Percentiles rank a stretch among this genome's conserved stretches.
Conservation (phyloP, 495 filamentous ascomycete genomes). For the Aspergillus mulundensis region DNA sequence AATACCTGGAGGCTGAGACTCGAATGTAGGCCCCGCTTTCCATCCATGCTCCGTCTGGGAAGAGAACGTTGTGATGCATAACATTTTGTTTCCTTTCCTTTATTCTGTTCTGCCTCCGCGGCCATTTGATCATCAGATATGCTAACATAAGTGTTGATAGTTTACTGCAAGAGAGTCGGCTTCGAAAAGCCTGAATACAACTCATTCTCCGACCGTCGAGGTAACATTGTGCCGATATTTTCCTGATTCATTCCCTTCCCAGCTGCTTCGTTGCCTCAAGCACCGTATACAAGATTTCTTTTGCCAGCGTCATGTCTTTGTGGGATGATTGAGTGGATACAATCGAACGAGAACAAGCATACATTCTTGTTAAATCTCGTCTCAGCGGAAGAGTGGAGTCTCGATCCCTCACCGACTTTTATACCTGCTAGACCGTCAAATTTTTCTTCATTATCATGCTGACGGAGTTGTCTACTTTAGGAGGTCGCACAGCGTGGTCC, state of each 20-base stretch:
- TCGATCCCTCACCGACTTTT: slow-evolving; percentile 40
- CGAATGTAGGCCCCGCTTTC: slow-evolving; percentile 41
- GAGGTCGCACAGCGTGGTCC: slow-evolving; percentile 90
- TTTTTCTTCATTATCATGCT: slow-evolving; percentile 6
- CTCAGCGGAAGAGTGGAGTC: slow-evolving; percentile 30
- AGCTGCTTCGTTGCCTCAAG: background rate
- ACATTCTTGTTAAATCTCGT: slow-evolving; percentile 1
- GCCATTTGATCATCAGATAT: slow-evolving; percentile 9
- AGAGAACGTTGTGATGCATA: background rate
- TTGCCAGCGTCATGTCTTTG: background rate
- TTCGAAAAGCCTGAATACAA: slow-evolving; percentile 58
- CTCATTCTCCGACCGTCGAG: slow-evolving; percentile 75
- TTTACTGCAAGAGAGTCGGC: slow-evolving; percentile 55
- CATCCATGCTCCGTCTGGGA: slow-evolving; percentile 13
- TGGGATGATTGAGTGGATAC: background rate
- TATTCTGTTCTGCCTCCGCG: background rate
- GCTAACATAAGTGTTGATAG: slow-evolving; percentile 35
- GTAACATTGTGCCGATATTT: slow-evolving; percentile 35
- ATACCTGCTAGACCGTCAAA: slow-evolving; percentile 12
- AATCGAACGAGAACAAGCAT: background rate
- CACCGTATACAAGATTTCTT: background rate
- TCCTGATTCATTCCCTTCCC: slow-evolving; percentile 6
- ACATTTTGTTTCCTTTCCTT: background rate
- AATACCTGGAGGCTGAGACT: slow-evolving; percentile 50
- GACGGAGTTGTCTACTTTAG: slow-evolving; percentile 38